Percentiles rank a stretch among this genome's conserved stretches.
These are phyloP conservation scores for Kurtzmaniella fragi DNA, from an alignment of 805 yeast species.

Conservation along the genomic window DNA sequence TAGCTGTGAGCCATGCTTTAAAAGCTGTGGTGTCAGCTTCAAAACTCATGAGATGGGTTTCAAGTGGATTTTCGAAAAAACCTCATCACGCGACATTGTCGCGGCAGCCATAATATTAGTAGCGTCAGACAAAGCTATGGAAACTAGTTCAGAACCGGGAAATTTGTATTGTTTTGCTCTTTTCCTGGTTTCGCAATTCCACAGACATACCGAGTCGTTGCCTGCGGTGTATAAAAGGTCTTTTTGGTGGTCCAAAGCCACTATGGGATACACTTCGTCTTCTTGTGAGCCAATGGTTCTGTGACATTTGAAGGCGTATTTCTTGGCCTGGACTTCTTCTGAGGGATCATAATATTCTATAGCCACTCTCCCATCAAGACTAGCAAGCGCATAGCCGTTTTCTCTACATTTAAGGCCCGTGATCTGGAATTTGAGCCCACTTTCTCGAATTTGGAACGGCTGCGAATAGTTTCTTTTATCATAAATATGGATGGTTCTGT, in stretches of 20 bases:
- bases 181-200: constrained; percentile 45
- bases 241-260: constrained; percentile 32
- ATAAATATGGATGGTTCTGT: constrained; percentile 50
- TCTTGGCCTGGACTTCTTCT: constrained; percentile 35
- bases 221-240: constrained; percentile 44
- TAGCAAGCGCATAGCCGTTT: constrained; percentile 59
- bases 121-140: too few relatives aligned
- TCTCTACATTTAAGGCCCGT: constrained; percentile 47
- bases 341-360: constrained; percentile 60
- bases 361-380: constrained; percentile 80
- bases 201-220: constrained; percentile 45
- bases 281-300: constrained; percentile 34
- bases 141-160: background rate
- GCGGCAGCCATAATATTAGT: too few relatives aligned
- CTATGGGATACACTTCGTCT: constrained; percentile 52
- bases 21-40: constrained; percentile 16
- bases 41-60: constrained; percentile 2
- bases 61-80: background rate
- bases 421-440: constrained; percentile 65
- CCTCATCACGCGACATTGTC: too few relatives aligned
- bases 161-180: constrained; percentile 36
- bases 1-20: constrained; percentile 20
- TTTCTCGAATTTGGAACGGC: constrained; percentile 51
- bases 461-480: constrained; percentile 43
- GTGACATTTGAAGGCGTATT: constrained; percentile 83